Percentiles rank a stretch among this genome's conserved stretches.
phyloP scores from a whole-genome alignment of 305 asterid species.

The Solanum hybrid region DNA sequence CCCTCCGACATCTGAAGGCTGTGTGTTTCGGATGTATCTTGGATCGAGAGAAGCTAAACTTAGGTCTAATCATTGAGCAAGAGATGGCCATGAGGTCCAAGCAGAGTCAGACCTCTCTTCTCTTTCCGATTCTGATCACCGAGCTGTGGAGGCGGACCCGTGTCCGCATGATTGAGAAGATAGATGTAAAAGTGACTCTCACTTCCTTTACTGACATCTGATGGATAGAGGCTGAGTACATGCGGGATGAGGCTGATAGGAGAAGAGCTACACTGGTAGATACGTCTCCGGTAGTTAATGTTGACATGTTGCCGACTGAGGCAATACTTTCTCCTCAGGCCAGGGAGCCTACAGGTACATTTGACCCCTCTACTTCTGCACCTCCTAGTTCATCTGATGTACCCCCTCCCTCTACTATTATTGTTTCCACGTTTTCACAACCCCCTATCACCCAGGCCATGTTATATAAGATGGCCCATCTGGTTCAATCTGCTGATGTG shows the following conservation, averaged over 20 bases:
- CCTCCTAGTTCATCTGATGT: neutral
- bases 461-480: neutral
- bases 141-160: neutral
- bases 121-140: neutral
- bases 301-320: neutral
- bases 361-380: neutral
- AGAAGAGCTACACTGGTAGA: neutral
- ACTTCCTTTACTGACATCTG: neutral
- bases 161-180: neutral
- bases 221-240: neutral
- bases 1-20: neutral
- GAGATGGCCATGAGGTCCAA: neutral
- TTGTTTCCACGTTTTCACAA: neutral
- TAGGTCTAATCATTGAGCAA: neutral
- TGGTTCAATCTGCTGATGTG: neutral
- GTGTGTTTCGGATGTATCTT: neutral
- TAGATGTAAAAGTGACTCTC: neutral
- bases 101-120: neutral
- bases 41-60: neutral
- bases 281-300: neutral
- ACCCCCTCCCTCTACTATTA: neutral
- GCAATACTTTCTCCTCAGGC: neutral
- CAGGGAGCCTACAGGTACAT: neutral
- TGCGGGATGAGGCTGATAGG: neutral
- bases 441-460: neutral